A percentile compares a stretch with the other conserved stretches of the same genome.
These are phyloP conservation scores for Cyclocybe aegerita DNA, from an alignment of 768 basidiomycete species.

Conservation along the genomic window DNA sequence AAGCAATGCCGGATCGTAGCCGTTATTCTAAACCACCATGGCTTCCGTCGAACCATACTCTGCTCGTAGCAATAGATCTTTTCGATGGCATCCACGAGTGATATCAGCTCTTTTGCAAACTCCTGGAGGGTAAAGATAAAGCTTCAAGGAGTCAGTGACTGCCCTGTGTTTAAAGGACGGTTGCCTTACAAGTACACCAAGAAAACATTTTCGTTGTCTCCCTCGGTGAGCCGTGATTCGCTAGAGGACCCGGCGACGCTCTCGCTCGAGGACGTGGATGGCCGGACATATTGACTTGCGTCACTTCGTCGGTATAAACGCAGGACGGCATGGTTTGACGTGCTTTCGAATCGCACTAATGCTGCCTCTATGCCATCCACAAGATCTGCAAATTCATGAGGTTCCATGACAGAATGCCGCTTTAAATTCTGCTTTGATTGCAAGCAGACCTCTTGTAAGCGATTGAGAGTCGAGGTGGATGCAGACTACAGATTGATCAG, in stretches of 20 bases:
- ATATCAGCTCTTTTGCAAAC: conserved; percentile 81
- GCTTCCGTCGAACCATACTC: conserved; percentile 23
- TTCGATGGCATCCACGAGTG: conserved; percentile 81
- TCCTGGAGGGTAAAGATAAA: conserved; percentile 97
- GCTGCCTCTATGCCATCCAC: conserved; percentile 68
- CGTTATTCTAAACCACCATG: conserved; percentile 17
- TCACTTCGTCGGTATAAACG: conserved; percentile 66
- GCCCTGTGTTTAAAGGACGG: background rate
- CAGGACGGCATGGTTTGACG: conserved; percentile 81
- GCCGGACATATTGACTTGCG: conserved; percentile 19
- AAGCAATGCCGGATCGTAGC: conserved; percentile 12
- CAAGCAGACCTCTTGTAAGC: conserved; percentile 66
- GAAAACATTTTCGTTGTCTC: conserved; percentile 83
- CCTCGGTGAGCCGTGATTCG: conserved; percentile 31
- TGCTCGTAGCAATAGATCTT: conserved; percentile 73
- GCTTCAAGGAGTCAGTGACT: conserved; percentile 37
- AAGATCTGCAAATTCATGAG: conserved; percentile 64
- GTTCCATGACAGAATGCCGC: conserved; percentile 34
- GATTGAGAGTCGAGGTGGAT: conserved; percentile 58
- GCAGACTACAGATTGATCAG: conserved; percentile 42
- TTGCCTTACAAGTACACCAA: conserved; percentile 85
- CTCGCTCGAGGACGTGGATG: conserved; percentile 21
- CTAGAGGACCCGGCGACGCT: background rate
- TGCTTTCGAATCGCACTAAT: conserved; percentile 73
- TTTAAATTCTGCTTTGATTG: conserved; percentile 34